Conservation (phyloP, 495 filamentous ascomycete species). For the Tetracladium marchalianum region DNA sequence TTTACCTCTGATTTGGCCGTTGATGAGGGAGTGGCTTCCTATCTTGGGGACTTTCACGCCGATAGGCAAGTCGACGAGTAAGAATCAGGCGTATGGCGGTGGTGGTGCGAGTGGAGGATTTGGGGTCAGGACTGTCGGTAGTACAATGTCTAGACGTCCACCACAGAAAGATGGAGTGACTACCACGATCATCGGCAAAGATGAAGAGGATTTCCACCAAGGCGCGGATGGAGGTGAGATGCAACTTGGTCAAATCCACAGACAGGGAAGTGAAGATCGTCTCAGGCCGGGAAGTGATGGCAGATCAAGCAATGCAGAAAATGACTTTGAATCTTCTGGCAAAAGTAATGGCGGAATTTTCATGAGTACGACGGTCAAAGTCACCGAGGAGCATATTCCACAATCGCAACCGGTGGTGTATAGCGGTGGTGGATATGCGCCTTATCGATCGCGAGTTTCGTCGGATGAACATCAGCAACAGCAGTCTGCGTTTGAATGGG, state of each 20-base stretch:
- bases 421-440: no score
- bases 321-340: background rate
- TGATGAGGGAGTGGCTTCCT: constrained; percentile 22
- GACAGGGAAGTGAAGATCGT: constrained; percentile 1
- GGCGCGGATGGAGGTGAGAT: constrained; percentile 1
- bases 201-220: constrained; percentile 8
- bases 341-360: constrained; percentile 1
- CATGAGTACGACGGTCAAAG: constrained; percentile 7
- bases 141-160: background rate
- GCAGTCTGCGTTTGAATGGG: no score
- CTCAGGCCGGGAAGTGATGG: background rate
- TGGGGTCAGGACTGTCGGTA: constrained; percentile 1
- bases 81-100: background rate
- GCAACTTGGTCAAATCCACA: background rate
- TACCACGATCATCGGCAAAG: constrained; percentile 7
- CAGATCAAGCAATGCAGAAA: background rate
- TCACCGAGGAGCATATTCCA: constrained; percentile 8
- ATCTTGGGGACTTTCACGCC: constrained; percentile 2
- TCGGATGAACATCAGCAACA: no score
- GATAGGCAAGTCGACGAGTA: background rate
- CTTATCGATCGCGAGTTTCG: no score
- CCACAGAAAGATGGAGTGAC: constrained; percentile 3
- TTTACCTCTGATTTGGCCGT: constrained; percentile 36
- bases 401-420: no score
- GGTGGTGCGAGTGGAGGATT: background rate